Evolutionary conservation across 345 rosid genomes (phyloP), one percentile per base, ranked within the genome.

Genomic region (Citrus mangshanensis): DNA sequence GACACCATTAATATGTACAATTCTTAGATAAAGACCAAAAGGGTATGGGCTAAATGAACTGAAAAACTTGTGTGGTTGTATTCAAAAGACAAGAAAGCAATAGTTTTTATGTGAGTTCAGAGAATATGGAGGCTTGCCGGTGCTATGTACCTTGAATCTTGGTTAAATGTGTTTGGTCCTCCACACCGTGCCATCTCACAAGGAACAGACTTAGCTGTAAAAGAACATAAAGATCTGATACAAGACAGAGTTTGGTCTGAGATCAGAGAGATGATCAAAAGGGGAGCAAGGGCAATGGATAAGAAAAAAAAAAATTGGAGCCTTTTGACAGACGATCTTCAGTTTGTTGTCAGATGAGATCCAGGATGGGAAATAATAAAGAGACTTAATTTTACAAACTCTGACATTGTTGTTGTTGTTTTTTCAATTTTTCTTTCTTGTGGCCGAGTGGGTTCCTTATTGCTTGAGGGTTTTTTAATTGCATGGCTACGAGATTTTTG

Each of bases 41-140:
- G 89, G 77, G 90, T 78, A 91, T 94, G 98, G 97, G 95, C 87
- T 68, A 76, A 82, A 77, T 51, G 76, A 86, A 89, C 87, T 82
- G 80, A 80, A 68, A 83, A 12, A 46, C 51, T 46, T 13, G 51
- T 78, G 49, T 73, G 78, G 80, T 70, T 72, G 72, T 80, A 59
- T 75, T 77, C 77, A 42, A 78, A 46, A 83, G 92, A 88, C 93
- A 87, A 90, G 89, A 84, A 80, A 77, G 79, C 81, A 86, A 81
- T 75, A 77, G 87, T 77, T 80, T 84, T 88, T 68, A 88, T 51
- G 65, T 65, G 76, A 82, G 89, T 86, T 83, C 87, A 88, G 90
- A 90, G 89, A 88, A 84, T 80, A 80, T 78, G 86, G 82, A 67
- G 76, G 84, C 58, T 74, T 84, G 87, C 69, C 80, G 82, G 79